Evolutionary conservation across 495 filamentous ascomycete species (phyloP).

Genomic region (Glonium stellatum): DNA sequence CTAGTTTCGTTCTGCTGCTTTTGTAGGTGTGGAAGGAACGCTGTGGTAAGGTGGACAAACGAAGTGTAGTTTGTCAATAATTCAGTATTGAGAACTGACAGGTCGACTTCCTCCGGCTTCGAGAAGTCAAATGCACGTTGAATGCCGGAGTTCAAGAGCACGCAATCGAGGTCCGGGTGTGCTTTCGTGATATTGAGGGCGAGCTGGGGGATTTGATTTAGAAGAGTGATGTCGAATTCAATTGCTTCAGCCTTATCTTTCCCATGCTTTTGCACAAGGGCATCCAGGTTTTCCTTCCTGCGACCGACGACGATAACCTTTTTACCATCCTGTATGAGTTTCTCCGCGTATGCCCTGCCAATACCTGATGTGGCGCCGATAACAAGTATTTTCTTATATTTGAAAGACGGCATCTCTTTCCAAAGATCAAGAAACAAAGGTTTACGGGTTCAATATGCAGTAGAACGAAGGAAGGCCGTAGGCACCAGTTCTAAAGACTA

Average conservation of each 20-base stretch:
- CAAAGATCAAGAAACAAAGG: not conserved
- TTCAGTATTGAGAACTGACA: constrained; percentile 48
- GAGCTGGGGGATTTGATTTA: constrained; percentile 53
- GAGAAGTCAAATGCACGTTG: constrained; percentile 55
- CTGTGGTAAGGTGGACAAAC: constrained; percentile 52
- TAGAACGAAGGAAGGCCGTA: no score
- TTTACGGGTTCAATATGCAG: no score
- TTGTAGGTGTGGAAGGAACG: constrained; percentile 59
- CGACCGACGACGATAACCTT: constrained; percentile 58
- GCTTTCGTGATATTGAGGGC: constrained; percentile 46
- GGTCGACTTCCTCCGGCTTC: constrained; percentile 50
- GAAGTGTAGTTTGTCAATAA: constrained; percentile 63
- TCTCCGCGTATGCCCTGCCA: constrained; percentile 56
- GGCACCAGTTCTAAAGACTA: no score
- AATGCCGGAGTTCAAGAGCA: constrained; percentile 54
- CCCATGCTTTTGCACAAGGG: constrained; percentile 53
- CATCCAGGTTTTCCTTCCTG: constrained; percentile 58
- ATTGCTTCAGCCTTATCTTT: constrained; percentile 46
- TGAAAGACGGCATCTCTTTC: constrained; percentile 44
- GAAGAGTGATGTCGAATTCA: constrained; percentile 57
- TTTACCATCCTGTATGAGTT: constrained; percentile 53
- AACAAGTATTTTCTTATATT: constrained; percentile 63
- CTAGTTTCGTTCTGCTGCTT: constrained; percentile 39
- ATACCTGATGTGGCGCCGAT: constrained; percentile 70
- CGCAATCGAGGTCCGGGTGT: constrained; percentile 51